Percentiles rank a stretch among this genome's conserved stretches.
Conservation (phyloP, 768 basidiomycete genomes). For the Cystofilobasidium ferigula region DNA sequence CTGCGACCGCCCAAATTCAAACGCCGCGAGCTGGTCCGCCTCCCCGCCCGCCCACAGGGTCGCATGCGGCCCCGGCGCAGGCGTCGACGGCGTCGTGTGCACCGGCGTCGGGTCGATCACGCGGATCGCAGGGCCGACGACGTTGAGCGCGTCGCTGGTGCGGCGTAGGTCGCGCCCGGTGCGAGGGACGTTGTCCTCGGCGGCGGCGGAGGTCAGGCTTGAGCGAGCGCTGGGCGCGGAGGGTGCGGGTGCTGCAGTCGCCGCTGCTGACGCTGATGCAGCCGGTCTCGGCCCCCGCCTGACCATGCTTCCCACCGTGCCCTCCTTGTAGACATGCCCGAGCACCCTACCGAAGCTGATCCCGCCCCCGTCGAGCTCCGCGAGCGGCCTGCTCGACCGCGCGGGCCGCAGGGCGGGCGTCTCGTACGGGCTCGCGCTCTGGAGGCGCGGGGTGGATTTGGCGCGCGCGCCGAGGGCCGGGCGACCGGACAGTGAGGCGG, state of each 20-base stretch:
- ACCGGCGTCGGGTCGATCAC: constrained; percentile 22
- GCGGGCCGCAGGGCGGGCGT: neutral
- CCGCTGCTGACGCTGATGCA: neutral
- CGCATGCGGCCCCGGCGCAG: neutral
- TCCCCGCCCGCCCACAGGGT: neutral
- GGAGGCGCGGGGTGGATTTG: constrained; percentile 8
- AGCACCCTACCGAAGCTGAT: constrained; percentile 22
- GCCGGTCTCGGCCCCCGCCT: constrained; percentile 1
- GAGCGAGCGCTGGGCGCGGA: neutral
- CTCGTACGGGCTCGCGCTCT: neutral
- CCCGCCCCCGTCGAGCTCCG: neutral
- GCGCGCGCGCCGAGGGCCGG: constrained; percentile 2
- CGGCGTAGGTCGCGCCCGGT: neutral
- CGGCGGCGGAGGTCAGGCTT: neutral
- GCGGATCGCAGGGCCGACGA: constrained; percentile 2
- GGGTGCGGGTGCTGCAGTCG: neutral
- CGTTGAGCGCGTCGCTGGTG: neutral
- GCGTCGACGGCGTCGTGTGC: constrained; percentile 15
- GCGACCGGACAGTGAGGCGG: constrained; percentile 10
- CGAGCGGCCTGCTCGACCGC: neutral
- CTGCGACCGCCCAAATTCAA: neutral
- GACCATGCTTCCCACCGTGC: neutral
- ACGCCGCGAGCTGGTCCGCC: neutral
- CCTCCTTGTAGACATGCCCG: constrained; percentile 25
- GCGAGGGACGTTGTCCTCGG: too few relatives aligned